Base-by-base conservation (phyloP, 2,329 filamentous ascomycete species). In the Stemphylium beticola region DNA sequence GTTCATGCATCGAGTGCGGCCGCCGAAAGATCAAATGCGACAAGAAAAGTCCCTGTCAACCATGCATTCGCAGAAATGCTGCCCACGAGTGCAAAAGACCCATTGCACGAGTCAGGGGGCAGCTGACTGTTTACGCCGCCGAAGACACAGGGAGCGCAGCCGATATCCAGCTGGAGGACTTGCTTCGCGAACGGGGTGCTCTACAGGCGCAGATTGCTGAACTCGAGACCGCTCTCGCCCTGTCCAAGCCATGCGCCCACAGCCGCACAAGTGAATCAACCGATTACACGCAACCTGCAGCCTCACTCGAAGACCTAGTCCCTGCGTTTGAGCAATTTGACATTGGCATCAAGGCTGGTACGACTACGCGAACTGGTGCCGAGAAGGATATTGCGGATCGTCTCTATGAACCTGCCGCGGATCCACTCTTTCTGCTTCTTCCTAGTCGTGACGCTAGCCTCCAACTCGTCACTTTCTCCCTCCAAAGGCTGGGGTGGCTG, bases 1-100 rank as follows among this genome's bases (percentile, higher is more conserved):
- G 53, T 17, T 58, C 52, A 24, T 58, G 56, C 31, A 40, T 52
- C 38, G 56, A 58, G 32, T 58, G 55, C 33, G 46, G 55, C 26
- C 51, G 55, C 22, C 55, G 55, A 26, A 58, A 56, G 39, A 58
- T 56, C 53, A 55, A 49, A 32, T 58, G 56, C 48, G 56, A 58
- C 43, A 58, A 56, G 37, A 58, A 58, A 18, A 53, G 42, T 24
- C 56, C 56, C 14, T 56, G 48, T 32, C 43, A 49, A 31, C 56
- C 53, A 8, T 58, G 48, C 20, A 49, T 58, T 11, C 53, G 48
- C 34, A 44, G 56, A 2, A 58, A 58, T 38, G 56, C 40, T 36
- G 53, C 48, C 22, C 53, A 58, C 32, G 53, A 52, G 24, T 58
- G 56, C 32, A 51, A 48, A 26, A 26, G 56, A 11, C 53, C 56